A percentile compares a stretch with the other conserved stretches of the same genome.
Conservation (phyloP, 2,329 filamentous ascomycete genomes). For the Xylaria multiplex region DNA sequence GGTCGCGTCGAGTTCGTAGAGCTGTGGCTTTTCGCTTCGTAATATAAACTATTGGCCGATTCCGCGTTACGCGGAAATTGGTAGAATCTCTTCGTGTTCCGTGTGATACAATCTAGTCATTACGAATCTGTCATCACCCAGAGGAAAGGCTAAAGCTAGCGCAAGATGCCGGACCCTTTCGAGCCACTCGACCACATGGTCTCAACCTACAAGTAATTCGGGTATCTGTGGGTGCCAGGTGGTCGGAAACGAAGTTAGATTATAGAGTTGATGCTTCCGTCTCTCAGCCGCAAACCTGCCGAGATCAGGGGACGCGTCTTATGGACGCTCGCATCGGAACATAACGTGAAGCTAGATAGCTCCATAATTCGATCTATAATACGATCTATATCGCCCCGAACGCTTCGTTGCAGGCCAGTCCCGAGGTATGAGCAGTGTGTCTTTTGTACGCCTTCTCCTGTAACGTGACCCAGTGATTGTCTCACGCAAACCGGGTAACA, state of each 20-base stretch:
- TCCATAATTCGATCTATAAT: slow-evolving; percentile 10
- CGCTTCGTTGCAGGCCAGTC: slow-evolving; percentile 2
- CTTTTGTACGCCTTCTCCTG: background rate
- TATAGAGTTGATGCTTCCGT: slow-evolving; percentile 1
- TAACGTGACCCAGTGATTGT: background rate
- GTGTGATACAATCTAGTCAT: slow-evolving; percentile 12
- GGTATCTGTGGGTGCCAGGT: slow-evolving; percentile 25
- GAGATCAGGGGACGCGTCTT: background rate
- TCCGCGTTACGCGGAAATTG: background rate
- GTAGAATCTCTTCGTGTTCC: background rate
- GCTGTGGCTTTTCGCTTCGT: slow-evolving; percentile 11
- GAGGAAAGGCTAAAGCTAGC: slow-evolving; percentile 2
- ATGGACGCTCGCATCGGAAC: slow-evolving; percentile 21
- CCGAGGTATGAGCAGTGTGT: background rate
- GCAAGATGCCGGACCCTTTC: background rate
- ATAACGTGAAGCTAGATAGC: slow-evolving; percentile 11
- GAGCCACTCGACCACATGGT: slow-evolving; percentile 2
- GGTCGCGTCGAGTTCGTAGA: slow-evolving; percentile 15
- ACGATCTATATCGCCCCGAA: background rate
- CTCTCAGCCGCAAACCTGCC: slow-evolving; percentile 13
- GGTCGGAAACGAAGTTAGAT: slow-evolving; percentile 21
- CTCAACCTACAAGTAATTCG: slow-evolving; percentile 1
- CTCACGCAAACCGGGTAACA: background rate
- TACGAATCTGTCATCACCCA: slow-evolving; percentile 1
- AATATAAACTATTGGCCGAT: background rate